Evolutionary conservation across 129 eudicot species (phyloP), one percentile per base, ranked within the genome.

Genomic region (Pittosporum tobira): DNA sequence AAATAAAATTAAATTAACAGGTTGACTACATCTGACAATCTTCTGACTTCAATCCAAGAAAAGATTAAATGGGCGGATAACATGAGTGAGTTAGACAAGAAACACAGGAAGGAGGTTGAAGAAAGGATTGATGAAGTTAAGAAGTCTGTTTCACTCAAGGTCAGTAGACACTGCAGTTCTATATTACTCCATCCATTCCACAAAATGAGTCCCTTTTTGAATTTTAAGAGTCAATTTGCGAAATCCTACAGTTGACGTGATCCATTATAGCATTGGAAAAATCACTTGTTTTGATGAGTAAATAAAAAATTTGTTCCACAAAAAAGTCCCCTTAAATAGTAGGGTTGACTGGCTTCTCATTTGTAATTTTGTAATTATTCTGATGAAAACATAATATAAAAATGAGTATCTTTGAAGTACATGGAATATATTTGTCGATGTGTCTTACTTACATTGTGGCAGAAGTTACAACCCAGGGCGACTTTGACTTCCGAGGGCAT

Each of bases 381-480:
- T 20, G n/a, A 7, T 19, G 9, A 20, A 18, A 48, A 58, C 22
- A 62, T 26, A 62, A 45, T 45, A n/a, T 51, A n/a, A 62, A 62
- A 45, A 61, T 11, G 43, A 18, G 43, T 6, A 11, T 9, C 21
- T 20, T 57, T 14, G 34, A 48, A 31, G 23, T 51, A 56, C 68
- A 56, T 63, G 73, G 81, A 65, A 57, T 84, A 76, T 81, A 69
- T 84, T 71, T 67, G 82, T 89, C 81, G 93, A 89, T 79, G 72
- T 74, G 88, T 81, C 85, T 81, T 81, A 84, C 96, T 88, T 84
- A 84, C 94, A 50, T 73, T 79, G 81, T 88, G 95, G 93, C 97
- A 88, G 91, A 88, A 79, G 91, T 84, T 84, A 69, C 82, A 65
- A 69, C 76, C 94, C 97, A 89, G 95, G 97, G 80, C 70, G 93